These are phyloP conservation scores for Acanthochlamys bracteata DNA, from an alignment of 106 monocot genomes.

Conservation along the genomic window DNA sequence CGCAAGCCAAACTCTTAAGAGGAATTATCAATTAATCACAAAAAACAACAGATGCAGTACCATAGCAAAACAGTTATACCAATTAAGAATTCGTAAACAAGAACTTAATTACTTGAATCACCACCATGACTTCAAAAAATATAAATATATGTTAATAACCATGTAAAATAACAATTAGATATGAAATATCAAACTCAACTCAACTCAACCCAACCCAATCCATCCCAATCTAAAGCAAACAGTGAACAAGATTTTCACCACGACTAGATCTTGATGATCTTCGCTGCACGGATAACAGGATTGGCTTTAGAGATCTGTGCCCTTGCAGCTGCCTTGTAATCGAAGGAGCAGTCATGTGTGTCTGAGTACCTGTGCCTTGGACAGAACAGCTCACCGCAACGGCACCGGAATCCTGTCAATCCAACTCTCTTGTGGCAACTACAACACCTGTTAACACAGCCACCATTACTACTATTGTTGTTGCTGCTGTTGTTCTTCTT, in stretches of 20 bases:
- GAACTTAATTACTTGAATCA: too few species aligned
- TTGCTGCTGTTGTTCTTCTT: neutral
- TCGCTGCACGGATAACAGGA: neutral
- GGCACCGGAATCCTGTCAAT: constrained; percentile 5
- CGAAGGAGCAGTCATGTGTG: neutral
- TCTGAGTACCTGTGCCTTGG: neutral
- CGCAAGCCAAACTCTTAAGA: too few species aligned
- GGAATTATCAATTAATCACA: too few species aligned
- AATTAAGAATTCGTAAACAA: too few species aligned
- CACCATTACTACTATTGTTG: neutral
- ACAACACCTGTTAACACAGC: neutral
- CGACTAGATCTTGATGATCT: neutral
- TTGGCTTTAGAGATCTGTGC: constrained; percentile 2
- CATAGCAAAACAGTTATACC: too few species aligned
- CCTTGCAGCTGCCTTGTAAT: neutral
- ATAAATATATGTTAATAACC: too few species aligned
- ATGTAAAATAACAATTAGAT: too few species aligned
- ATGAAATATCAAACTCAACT: too few species aligned
- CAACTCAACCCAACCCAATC: neutral
- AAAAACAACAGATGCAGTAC: too few species aligned
- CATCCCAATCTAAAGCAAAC: neutral
- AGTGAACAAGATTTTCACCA: neutral
- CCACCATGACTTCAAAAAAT: too few species aligned
- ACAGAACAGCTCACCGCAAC: constrained; percentile 3
- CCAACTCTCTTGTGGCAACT: neutral